These are phyloP conservation scores for Stemphylium lycopersici DNA, from an alignment of 2,329 filamentous ascomycete genomes.

Conservation along the genomic window DNA sequence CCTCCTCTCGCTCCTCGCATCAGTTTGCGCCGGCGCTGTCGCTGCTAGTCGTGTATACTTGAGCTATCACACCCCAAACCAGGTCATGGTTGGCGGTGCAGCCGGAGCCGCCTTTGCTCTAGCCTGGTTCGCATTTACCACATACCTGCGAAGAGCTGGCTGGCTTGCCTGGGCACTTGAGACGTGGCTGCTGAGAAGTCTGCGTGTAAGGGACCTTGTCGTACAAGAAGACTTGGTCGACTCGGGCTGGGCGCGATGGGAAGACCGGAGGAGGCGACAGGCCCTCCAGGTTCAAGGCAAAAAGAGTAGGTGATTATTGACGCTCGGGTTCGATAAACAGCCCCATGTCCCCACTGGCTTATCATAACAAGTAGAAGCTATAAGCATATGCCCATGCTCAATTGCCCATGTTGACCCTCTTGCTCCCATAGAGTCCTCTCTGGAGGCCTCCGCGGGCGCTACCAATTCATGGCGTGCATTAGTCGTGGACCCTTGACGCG, in stretches of 20 bases:
- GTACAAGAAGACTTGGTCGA: constrained; percentile 87
- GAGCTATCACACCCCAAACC: constrained; percentile 86
- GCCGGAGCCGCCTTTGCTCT: constrained; percentile 75
- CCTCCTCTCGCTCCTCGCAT: constrained; percentile 53
- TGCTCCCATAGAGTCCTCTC: too few species aligned
- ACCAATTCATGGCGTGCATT: neutral
- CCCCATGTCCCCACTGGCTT: neutral
- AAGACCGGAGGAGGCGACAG: constrained; percentile 55
- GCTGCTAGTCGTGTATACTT: constrained; percentile 87
- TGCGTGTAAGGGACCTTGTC: constrained; percentile 82
- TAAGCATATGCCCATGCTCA: too few species aligned
- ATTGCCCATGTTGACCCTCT: too few species aligned
- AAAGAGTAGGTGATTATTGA: constrained; percentile 27
- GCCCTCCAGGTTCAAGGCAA: constrained; percentile 32
- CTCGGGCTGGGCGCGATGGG: constrained; percentile 94
- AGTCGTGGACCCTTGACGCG: constrained; percentile 6
- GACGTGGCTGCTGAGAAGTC: constrained; percentile 65
- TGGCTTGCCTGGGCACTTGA: constrained; percentile 76
- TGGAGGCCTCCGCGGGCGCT: neutral
- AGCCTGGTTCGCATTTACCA: constrained; percentile 78
- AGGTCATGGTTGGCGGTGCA: constrained; percentile 79
- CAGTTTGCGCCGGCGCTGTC: constrained; percentile 58
- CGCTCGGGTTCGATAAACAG: neutral
- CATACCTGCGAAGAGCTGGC: constrained; percentile 68
- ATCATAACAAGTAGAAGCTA: too few species aligned